phyloP scores from a whole-genome alignment of 208 protist genomes.

The Leishmania lainsoni region DNA sequence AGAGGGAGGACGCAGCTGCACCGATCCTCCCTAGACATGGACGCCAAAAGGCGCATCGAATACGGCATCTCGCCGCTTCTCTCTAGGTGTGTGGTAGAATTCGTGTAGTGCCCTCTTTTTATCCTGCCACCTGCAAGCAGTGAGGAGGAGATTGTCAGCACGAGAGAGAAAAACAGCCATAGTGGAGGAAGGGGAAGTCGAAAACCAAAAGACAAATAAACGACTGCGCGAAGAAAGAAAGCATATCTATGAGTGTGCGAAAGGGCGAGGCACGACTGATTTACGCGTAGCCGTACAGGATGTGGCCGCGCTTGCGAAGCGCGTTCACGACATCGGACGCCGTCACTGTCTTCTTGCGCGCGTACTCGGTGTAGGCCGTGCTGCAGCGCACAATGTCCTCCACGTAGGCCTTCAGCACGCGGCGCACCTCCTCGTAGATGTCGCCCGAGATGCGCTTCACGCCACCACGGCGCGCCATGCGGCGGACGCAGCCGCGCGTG shows the following conservation, averaged over 20 bases:
- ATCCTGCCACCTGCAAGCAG: background rate
- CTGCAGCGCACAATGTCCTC: slow-evolving; percentile 83
- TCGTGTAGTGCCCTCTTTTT: background rate
- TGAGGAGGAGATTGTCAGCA: background rate
- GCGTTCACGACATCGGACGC: slow-evolving; percentile 88
- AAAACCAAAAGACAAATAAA: background rate
- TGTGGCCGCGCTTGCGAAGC: slow-evolving; percentile 87
- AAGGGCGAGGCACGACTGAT: background rate
- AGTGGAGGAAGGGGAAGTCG: background rate
- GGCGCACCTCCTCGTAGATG: slow-evolving; percentile 72
- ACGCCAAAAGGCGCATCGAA: background rate
- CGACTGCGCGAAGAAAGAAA: background rate
- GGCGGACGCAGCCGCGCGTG: slow-evolving; percentile 86
- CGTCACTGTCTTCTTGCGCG: slow-evolving; percentile 83
- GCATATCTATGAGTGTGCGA: slow-evolving; percentile 5
- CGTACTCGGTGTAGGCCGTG: slow-evolving; percentile 87
- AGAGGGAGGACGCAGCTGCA: background rate
- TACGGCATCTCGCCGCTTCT: background rate
- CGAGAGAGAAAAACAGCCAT: background rate
- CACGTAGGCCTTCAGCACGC: slow-evolving; percentile 85
- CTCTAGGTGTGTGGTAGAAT: background rate
- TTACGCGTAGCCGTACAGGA: slow-evolving; percentile 91
- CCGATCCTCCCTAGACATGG: background rate
- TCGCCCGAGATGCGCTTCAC: slow-evolving; percentile 89
- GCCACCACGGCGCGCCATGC: slow-evolving; percentile 91